A percentile compares a stretch with the other conserved stretches of the same genome.
Conservation (phyloP, 495 filamentous ascomycete genomes). For the Aspergillus asperescens region DNA sequence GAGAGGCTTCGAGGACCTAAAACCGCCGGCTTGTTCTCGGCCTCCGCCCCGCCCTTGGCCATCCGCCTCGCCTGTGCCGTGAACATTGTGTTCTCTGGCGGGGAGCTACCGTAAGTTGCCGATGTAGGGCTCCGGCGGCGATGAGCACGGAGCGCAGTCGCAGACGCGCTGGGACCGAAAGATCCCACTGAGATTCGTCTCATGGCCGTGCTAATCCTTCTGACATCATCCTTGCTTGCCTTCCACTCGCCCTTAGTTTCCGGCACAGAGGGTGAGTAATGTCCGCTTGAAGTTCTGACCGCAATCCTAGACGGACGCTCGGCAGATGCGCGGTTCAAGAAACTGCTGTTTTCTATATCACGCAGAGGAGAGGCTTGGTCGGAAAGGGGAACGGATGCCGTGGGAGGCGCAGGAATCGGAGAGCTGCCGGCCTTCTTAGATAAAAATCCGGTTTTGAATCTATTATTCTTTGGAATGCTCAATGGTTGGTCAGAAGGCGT, state of each 20-base stretch:
- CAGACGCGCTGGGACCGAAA: slow-evolving; percentile 24
- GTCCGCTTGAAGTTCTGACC: slow-evolving; percentile 46
- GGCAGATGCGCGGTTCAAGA: slow-evolving; percentile 50
- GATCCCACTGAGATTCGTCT: slow-evolving; percentile 48
- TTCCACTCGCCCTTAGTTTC: slow-evolving; percentile 43
- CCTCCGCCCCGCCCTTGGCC: slow-evolving; percentile 61
- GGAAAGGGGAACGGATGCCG: slow-evolving; percentile 53
- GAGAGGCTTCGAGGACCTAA: slow-evolving; percentile 61
- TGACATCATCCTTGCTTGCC: slow-evolving; percentile 51
- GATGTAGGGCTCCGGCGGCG: slow-evolving; percentile 61
- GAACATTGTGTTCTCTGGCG: slow-evolving; percentile 57
- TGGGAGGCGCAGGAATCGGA: slow-evolving; percentile 55
- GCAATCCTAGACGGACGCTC: slow-evolving; percentile 46
- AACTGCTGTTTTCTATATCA: slow-evolving; percentile 56
- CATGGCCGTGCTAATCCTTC: slow-evolving; percentile 59
- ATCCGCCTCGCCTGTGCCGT: slow-evolving; percentile 66
- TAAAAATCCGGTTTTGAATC: slow-evolving; percentile 89
- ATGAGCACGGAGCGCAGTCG: slow-evolving; percentile 42
- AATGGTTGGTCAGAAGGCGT: slow-evolving; percentile 30
- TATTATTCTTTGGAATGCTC: slow-evolving; percentile 53
- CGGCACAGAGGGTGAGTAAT: slow-evolving; percentile 33
- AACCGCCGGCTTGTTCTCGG: slow-evolving; percentile 50
- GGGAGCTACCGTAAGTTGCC: slow-evolving; percentile 48
- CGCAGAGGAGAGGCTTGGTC: slow-evolving; percentile 62
- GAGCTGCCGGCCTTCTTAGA: slow-evolving; percentile 67